Percentiles rank a stretch among this genome's conserved stretches.
phyloP scores from a whole-genome alignment of 208 protist genomes.

The Tritrichomonas foetus region DNA sequence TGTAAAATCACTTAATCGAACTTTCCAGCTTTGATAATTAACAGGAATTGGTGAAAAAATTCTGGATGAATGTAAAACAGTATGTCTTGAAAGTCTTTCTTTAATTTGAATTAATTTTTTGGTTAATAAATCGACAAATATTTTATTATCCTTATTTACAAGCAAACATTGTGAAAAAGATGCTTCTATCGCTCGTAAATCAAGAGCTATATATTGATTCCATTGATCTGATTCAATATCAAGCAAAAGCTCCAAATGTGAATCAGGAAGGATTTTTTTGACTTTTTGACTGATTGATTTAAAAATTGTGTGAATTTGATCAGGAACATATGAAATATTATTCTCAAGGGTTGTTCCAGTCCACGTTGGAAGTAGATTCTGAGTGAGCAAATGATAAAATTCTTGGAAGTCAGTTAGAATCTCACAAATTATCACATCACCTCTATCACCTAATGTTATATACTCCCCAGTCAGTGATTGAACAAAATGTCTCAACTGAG shows the following conservation, averaged over 20 bases:
- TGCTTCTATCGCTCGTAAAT: not conserved
- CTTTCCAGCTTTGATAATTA: slow-evolving; percentile 30
- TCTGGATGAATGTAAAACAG: not conserved
- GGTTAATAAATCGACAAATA: too few relatives aligned
- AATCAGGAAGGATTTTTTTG: not conserved
- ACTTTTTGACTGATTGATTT: not conserved
- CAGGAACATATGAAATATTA: not conserved
- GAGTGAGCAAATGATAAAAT: not conserved
- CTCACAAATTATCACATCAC: not conserved
- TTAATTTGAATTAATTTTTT: too few relatives aligned
- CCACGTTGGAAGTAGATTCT: slow-evolving; percentile 22
- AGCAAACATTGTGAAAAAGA: not conserved
- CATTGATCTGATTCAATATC: not conserved
- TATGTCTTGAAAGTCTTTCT: too few relatives aligned
- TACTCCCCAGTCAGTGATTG: not conserved
- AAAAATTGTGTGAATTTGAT: not conserved
- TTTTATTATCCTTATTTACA: not conserved
- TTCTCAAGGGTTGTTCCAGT: not conserved
- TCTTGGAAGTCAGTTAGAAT: not conserved
- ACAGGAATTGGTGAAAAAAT: slow-evolving; percentile 34
- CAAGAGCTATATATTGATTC: not conserved
- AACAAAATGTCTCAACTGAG: not conserved
- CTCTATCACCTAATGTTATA: not conserved
- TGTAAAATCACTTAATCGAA: not conserved
- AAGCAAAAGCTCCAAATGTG: not conserved